Percentiles rank a stretch among this genome's conserved stretches.
phyloP scores from a whole-genome alignment of 768 basidiomycete species.

The Leccinum olivaceopallidum region DNA sequence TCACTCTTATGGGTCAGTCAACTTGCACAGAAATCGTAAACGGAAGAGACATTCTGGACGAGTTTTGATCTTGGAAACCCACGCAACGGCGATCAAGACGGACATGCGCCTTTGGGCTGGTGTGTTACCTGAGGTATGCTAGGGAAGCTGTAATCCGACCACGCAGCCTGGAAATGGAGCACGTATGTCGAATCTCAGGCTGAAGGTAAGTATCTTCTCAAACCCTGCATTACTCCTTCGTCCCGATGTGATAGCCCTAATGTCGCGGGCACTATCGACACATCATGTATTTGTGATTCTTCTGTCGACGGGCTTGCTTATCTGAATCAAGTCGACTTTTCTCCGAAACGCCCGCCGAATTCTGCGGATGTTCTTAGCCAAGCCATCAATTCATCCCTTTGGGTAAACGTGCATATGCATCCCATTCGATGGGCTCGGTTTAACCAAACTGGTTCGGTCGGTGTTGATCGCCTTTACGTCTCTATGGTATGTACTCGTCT shows the following conservation, averaged over 20 bases:
- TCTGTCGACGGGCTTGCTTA: constrained; percentile 4
- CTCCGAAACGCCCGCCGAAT: constrained; percentile 9
- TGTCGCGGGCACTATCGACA: background rate
- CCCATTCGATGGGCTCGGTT: background rate
- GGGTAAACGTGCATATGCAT: constrained; percentile 3
- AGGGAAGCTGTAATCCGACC: background rate
- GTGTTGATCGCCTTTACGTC: constrained; percentile 18
- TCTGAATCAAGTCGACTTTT: constrained; percentile 1
- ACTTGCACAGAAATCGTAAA: background rate
- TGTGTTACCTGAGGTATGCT: constrained; percentile 6
- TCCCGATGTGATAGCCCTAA: constrained; percentile 25
- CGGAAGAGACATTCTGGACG: background rate
- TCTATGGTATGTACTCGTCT: constrained; percentile 10
- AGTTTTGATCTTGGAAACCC: background rate
- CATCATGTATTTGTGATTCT: constrained; percentile 1
- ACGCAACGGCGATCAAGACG: constrained; percentile 28
- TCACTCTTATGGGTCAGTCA: background rate
- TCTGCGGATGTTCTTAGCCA: constrained; percentile 5
- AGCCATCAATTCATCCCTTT: background rate
- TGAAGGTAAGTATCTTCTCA: constrained; percentile 12
- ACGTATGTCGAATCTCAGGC: constrained; percentile 4
- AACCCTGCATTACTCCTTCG: constrained; percentile 7
- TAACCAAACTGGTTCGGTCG: background rate
- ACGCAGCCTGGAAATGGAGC: constrained; percentile 14
- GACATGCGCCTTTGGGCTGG: constrained; percentile 22